A percentile compares a stretch with the other conserved stretches of the same genome.
Conservation (phyloP, 225 moss, liverwort and hornwort genomes). For the Marchantia paleacea region DNA sequence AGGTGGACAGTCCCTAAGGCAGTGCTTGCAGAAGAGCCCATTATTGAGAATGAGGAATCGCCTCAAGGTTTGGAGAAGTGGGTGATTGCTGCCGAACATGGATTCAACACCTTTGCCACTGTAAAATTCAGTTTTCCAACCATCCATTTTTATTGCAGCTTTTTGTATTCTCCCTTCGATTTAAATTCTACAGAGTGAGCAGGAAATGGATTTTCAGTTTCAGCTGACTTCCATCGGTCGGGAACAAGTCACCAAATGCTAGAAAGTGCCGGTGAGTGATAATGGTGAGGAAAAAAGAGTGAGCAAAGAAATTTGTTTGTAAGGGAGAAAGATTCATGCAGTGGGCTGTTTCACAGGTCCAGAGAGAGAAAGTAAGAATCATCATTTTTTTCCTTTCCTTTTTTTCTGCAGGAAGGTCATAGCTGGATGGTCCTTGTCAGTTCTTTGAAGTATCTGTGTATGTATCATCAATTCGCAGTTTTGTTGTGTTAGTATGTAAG, state of each 20-base stretch:
- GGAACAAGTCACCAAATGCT: too few relatives aligned
- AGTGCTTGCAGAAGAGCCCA: slow-evolving; percentile 25
- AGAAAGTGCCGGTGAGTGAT: too few relatives aligned
- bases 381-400: too few relatives aligned
- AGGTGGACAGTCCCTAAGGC: not conserved
- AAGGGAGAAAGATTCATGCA: too few relatives aligned
- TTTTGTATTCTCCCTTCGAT: not conserved
- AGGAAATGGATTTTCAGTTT: not conserved
- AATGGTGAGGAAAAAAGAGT: too few relatives aligned
- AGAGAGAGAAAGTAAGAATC: not conserved
- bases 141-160: not conserved
- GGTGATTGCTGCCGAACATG: slow-evolving; percentile 61
- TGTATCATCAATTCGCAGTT: not conserved
- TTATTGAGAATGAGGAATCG: slow-evolving; percentile 11
- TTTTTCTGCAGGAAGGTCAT: not conserved
- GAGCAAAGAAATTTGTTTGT: too few relatives aligned
- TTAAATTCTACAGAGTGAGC: not conserved
- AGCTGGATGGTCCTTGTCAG: not conserved
- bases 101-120: slow-evolving; percentile 73
- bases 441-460: not conserved
- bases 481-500: not conserved
- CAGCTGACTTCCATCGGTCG: not conserved
- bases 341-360: too few relatives aligned
- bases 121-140: slow-evolving; percentile 21
- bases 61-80: slow-evolving; percentile 56